Evolutionary conservation across 2,329 filamentous ascomycete species (phyloP).

Genomic region (Helminthosporium solani): DNA sequence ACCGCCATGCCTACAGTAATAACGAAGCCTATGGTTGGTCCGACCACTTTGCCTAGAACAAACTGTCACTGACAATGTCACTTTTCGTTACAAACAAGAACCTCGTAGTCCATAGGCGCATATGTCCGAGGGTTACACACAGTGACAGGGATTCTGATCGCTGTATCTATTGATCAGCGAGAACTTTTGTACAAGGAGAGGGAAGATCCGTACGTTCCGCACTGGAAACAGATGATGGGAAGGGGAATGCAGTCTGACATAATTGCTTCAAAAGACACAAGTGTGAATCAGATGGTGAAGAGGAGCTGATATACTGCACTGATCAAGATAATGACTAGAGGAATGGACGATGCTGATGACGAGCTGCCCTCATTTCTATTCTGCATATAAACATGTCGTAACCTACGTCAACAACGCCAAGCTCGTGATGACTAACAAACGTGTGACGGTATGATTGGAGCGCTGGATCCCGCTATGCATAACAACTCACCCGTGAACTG

Average conservation of each 20-base stretch:
- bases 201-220: slow-evolving; percentile 42
- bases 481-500: neutral
- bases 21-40: slow-evolving; percentile 55
- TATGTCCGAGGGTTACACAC: slow-evolving; percentile 16
- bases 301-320: neutral
- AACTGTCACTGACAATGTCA: no score
- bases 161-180: slow-evolving; percentile 35
- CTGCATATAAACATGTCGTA: neutral
- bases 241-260: slow-evolving; percentile 45
- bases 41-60: slow-evolving; percentile 49
- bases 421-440: slow-evolving; percentile 9
- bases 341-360: neutral
- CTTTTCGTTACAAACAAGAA: neutral
- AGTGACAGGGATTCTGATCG: slow-evolving; percentile 59
- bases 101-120: neutral
- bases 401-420: slow-evolving; percentile 7
- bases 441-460: slow-evolving; percentile 5
- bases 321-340: no score
- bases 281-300: neutral
- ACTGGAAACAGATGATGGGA: slow-evolving; percentile 57
- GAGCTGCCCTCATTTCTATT: neutral
- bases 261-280: no score
- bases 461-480: neutral
- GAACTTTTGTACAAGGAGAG: neutral
- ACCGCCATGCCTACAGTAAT: slow-evolving; percentile 53